Base-by-base conservation (phyloP, 768 basidiomycete species). In the Lactarius hengduanensis region DNA sequence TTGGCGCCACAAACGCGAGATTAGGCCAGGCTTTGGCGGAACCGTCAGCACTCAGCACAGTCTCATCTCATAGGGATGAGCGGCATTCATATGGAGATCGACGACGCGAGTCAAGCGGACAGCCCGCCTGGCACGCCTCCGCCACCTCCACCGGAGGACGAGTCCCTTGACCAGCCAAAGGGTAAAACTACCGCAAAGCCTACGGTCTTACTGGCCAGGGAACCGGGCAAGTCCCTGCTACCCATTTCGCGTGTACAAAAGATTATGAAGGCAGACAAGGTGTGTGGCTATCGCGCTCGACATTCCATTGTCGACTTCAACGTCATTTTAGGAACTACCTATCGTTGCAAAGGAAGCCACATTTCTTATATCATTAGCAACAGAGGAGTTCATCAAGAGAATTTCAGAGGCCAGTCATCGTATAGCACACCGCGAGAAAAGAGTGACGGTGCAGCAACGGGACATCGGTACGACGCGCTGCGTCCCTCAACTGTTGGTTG, bases 231-330 rank as follows among this genome's bases (percentile, higher is more conserved):
- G 71, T 87, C 92, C 1, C 68, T 90, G 26, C 77, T 94, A 56
- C 94, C 94, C 0, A 81, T 91, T 61, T 79, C 89, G 2, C 83
- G 91, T 66, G 89, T 96, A 47, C 92, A 93, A 75, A 87, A 82
- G 77, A 92, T 95, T 57, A 81, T 94, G 69, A 94, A 92, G 72
- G 92, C 89, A 7, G 94, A 96, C 77, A 89, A 89, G 80, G 94
- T 85, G 62, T 64, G 77, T 74, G 8, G 45, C 41, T 45, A 43
- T 34, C 57, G 20, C 18, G 34, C 40, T 57, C 22, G 36, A 15
- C 59, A 50, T 36, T 34, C 10, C 22, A 16, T 18, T 9, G 26
- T 32, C 22, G 38, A n/a, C 30, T 10, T 30, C 41, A 38, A 66
- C 22, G 20, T 22, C 26, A 36, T 34, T 56, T 41, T 34, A 93